Evolutionary conservation across 2,329 filamentous ascomycete genomes (phyloP).

Genomic region (Pestalotiopsis sp.): DNA sequence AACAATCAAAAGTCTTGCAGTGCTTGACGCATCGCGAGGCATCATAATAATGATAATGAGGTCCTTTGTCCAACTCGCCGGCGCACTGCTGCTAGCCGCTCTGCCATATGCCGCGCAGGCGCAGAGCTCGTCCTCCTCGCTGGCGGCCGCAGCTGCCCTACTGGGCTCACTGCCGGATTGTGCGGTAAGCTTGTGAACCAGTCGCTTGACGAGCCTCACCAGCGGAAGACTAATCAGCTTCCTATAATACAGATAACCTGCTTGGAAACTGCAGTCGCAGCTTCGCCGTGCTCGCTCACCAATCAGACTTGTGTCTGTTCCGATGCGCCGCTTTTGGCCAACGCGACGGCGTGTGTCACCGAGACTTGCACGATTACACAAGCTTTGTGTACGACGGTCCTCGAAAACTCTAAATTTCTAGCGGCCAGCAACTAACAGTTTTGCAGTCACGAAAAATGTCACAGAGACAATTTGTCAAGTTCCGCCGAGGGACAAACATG

Average conservation of each 20-base stretch:
- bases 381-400: conserved; percentile 29
- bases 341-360: conserved; percentile 30
- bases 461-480: conserved; percentile 30
- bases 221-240: not conserved
- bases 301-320: conserved; percentile 36
- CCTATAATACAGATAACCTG: conserved; percentile 16
- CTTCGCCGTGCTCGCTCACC: conserved; percentile 28
- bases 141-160: not conserved
- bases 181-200: conserved; percentile 27
- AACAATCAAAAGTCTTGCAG: not conserved
- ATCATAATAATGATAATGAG: not conserved
- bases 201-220: not conserved
- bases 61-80: not conserved
- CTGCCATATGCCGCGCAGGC: not conserved
- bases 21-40: not conserved
- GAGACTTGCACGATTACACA: conserved; percentile 32
- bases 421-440: conserved; percentile 1
- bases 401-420: not conserved
- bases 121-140: not conserved
- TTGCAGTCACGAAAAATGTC: conserved; percentile 18
- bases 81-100: not conserved
- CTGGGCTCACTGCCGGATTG: conserved; percentile 30
- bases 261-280: conserved; percentile 23
- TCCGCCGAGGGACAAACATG: conserved; percentile 32
- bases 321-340: conserved; percentile 25